Base-by-base conservation (phyloP, 495 filamentous ascomycete species). In the Trichoderma asperelloides region DNA sequence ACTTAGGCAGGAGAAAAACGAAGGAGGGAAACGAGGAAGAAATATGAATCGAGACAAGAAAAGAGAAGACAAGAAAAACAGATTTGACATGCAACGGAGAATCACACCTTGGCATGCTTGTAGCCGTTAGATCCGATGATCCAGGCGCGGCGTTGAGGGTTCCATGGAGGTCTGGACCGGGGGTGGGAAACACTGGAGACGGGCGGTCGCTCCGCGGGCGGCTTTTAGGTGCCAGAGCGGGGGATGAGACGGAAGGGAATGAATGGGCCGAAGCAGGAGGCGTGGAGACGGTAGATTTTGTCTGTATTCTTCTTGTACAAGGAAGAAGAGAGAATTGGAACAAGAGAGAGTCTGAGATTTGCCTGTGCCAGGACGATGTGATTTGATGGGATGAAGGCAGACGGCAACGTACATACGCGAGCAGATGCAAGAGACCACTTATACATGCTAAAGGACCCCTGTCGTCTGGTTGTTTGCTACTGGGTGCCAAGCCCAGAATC, bases 51-150 rank as follows among this genome's bases (percentile, higher is more conserved):
- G 43, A 47, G n/a, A 47, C 15, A n/a, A 21, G 49, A 2, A 0
- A 57, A 57, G n/a, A 57, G 23, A 28, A 60, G 55, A 30, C 9
- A 30, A 60, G 55, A 60, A 30, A 23, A 30, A 18, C 3, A 30
- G 55, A 60, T 37, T 37, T 2, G 33, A 37, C 6, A 37, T 37
- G 33, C 9, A 37, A 37, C 33, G 9, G 33, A 27, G 4, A 60
- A 28, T 28, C 55, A 60, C 25, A 30, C 55, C 25, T 30, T 60
- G 23, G 23, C 2, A 30, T 60, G 55, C 25, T 25, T 30, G 55
- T 60, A 60, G 55, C 55, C 55, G 55, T 60, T 60, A 30, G 55
- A 60, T 60, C 55, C 55, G 55, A 60, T 13, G 55, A 60, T 30
- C 16, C 55, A 60, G 55, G 25, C 55, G 51, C 51, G 55, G 23